Evolutionary conservation across 2,329 filamentous ascomycete species (phyloP), one percentile per base, ranked within the genome.

Genomic region (Trichoderma afroharzianum): DNA sequence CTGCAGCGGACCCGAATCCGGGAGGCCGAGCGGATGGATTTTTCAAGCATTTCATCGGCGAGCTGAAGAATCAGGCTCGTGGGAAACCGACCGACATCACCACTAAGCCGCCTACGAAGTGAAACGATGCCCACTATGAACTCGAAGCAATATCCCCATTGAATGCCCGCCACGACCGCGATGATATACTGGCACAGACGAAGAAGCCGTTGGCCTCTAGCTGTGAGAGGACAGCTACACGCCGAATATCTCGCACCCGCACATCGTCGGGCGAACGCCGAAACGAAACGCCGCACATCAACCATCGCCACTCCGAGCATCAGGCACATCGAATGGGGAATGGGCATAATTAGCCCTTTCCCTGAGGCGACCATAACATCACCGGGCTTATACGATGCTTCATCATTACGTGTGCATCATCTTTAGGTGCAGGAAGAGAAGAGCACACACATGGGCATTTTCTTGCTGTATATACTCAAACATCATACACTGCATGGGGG

Each of bases 61-160:
- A 88, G 78, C 68, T 88, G 5, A 82, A 81, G 74, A 87, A 86
- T 68, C 87, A 88, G 74, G 77, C 82, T 11, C 80, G 81, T 11
- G 86, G 86, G 4, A 83, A 79, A 24, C 83, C 84, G 57, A 84
- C 80, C 12, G 79, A 85, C 3, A 75, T 81, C 50, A 78, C 79
- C 3, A 68, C 76, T 18, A 77, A 78, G 30, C 75, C 74, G 58
- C 76, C 76, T 4, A 75, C 72, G 24, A 78, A 77, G 72, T 78
- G 74, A 78, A 57, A 4, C 12, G 30, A 15, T 47, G 1, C 24
- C 4, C 6, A 2, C 6, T 7, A 18, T 4, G 18, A 6, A 21
- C 28, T 43, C 18, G 53, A 58, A 58, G 21, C 21, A 18, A 43
- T 30, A 59, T 32, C 1, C 36, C 28, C 9, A 14, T 43, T 36